Conservation (phyloP, 805 yeast genomes). For the Saturnispora hagleri region DNA sequence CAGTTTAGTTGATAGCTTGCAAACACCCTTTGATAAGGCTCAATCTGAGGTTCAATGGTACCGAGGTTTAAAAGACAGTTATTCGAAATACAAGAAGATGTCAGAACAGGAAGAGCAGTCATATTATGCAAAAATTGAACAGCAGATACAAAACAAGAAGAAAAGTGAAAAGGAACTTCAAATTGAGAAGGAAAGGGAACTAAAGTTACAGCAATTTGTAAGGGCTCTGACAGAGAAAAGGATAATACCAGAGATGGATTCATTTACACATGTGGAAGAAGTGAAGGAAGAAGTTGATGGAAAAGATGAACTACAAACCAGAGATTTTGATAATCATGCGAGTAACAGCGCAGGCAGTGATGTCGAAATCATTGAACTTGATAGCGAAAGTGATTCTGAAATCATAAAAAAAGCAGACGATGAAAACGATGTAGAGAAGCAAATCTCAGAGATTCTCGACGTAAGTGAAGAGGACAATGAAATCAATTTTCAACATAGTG, state of each 20-base stretch:
- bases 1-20: neutral
- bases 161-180: slow-evolving; percentile 3
- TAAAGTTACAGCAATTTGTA: neutral
- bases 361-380: slow-evolving; percentile 3
- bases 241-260: slow-evolving; percentile 5
- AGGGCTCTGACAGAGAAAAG: slow-evolving; percentile 4
- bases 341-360: slow-evolving; percentile 4
- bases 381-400: neutral
- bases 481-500: neutral
- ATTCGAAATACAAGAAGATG: slow-evolving; percentile 23
- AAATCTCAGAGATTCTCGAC: neutral
- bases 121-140: slow-evolving; percentile 29
- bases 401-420: neutral
- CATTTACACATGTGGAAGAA: neutral
- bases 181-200: slow-evolving; percentile 1
- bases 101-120: slow-evolving; percentile 29
- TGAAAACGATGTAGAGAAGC: neutral
- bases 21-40: neutral
- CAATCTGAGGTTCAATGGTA: slow-evolving; percentile 5
- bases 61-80: slow-evolving; percentile 25
- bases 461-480: neutral
- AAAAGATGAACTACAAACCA: neutral
- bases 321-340: neutral
- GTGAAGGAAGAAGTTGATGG: slow-evolving; percentile 6
- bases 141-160: slow-evolving; percentile 21